Conservation (phyloP, 352 stramenopile species). For the Thalassiosira mediterranea region DNA sequence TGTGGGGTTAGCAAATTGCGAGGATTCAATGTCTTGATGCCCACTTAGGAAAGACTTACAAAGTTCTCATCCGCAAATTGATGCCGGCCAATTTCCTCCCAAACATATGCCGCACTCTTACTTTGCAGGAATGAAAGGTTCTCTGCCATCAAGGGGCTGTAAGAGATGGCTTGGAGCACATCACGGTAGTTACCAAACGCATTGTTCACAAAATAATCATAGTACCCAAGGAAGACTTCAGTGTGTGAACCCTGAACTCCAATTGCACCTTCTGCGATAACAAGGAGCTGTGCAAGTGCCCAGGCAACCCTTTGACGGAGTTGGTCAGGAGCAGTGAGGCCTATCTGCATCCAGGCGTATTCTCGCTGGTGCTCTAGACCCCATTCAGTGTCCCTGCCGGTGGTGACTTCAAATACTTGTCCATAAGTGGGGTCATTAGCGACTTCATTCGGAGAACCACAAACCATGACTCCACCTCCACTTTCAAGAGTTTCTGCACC, state of each 20-base stretch:
- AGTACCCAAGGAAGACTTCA: conserved; percentile 78
- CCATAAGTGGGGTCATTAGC: conserved; percentile 49
- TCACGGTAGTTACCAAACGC: conserved; percentile 84
- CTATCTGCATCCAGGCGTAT: conserved; percentile 29
- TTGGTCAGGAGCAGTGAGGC: conserved; percentile 64
- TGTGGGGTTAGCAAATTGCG: no score
- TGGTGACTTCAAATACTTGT: conserved; percentile 45
- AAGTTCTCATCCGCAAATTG: conserved; percentile 70
- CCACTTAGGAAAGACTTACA: conserved; percentile 52
- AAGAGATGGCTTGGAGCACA: conserved; percentile 79
- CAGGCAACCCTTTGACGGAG: conserved; percentile 83
- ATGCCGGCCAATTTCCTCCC: conserved; percentile 45
- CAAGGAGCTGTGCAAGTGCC: conserved; percentile 77
- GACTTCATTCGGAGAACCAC: conserved; percentile 63
- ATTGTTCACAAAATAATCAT: conserved; percentile 82
- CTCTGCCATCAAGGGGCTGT: conserved; percentile 78
- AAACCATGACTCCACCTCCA: conserved; percentile 55
- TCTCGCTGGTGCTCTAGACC: conserved; percentile 40
- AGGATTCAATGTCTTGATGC: no score
- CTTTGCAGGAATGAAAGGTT: conserved; percentile 75
- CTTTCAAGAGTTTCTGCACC: conserved; percentile 17
- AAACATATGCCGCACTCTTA: conserved; percentile 64
- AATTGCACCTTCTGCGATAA: conserved; percentile 39
- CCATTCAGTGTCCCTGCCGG: conserved; percentile 41
- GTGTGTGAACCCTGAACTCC: conserved; percentile 37